phyloP scores from a whole-genome alignment of 2,329 filamentous ascomycete species.

The Colletotrichum navitas region DNA sequence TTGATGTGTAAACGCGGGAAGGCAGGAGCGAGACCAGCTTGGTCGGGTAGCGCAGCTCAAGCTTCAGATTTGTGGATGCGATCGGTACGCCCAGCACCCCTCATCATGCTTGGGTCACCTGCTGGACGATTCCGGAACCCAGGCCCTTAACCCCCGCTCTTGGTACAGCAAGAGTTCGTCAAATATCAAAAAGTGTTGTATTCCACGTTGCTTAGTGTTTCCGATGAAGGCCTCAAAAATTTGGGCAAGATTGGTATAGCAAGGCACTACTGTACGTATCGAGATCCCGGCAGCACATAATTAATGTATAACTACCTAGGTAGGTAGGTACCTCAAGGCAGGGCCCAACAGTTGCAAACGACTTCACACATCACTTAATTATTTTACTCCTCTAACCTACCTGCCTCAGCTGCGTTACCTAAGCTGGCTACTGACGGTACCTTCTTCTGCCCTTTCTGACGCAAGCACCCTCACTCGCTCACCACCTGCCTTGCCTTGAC shows the following conservation, averaged over 20 bases:
- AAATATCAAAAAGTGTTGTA: neutral
- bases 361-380: neutral
- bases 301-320: neutral
- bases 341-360: neutral
- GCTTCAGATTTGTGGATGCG: slow-evolving; percentile 16
- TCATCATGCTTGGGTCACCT: slow-evolving; percentile 9
- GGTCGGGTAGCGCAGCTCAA: neutral
- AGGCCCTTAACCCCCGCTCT: neutral
- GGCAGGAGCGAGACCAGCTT: neutral
- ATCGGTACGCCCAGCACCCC: neutral
- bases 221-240: neutral
- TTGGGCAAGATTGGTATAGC: neutral
- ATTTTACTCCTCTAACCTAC: neutral
- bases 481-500: slow-evolving; percentile 5
- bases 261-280: too few species aligned
- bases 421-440: neutral
- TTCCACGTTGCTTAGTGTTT: neutral
- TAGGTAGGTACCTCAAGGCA: neutral
- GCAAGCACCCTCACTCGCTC: neutral
- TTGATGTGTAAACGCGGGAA: neutral
- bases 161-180: neutral
- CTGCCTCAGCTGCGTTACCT: neutral
- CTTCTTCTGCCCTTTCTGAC: neutral
- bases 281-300: neutral
- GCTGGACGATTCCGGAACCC: slow-evolving; percentile 7